phyloP scores from a whole-genome alignment of 495 filamentous ascomycete species.

The Tuber melanosporum region DNA sequence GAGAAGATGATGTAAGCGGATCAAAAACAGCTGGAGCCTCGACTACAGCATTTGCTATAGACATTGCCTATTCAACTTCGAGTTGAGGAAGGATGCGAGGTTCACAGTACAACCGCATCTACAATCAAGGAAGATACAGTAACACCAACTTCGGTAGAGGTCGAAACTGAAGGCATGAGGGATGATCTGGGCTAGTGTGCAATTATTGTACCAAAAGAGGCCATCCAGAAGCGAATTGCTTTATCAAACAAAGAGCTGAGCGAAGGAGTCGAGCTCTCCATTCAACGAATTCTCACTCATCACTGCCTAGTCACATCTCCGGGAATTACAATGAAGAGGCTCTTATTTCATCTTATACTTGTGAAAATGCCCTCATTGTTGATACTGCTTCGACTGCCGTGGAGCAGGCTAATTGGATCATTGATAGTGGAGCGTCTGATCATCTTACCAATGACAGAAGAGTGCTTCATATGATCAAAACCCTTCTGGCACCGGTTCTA shows the following conservation, averaged over 20 bases:
- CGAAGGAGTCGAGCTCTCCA: neutral
- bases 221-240: too few species aligned
- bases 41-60: neutral
- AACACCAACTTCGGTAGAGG: too few species aligned
- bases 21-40: neutral
- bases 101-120: too few species aligned
- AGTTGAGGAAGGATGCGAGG: neutral
- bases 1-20: neutral
- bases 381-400: accelerated
- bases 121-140: too few species aligned
- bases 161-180: too few species aligned
- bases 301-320: accelerated
- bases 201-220: too few species aligned
- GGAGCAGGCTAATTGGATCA: neutral
- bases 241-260: too few species aligned
- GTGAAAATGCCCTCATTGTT: neutral
- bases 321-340: neutral
- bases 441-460: neutral
- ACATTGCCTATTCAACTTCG: too few species aligned
- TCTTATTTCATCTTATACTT: neutral
- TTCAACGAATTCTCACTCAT: too few species aligned
- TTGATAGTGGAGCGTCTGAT: neutral
- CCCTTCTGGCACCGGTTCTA: neutral
- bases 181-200: too few species aligned
- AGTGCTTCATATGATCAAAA: neutral